Evolutionary conservation across 257 asterid genomes (phyloP), one percentile per base, ranked within the genome.

Genomic region (Lithospermum erythrorhizon): DNA sequence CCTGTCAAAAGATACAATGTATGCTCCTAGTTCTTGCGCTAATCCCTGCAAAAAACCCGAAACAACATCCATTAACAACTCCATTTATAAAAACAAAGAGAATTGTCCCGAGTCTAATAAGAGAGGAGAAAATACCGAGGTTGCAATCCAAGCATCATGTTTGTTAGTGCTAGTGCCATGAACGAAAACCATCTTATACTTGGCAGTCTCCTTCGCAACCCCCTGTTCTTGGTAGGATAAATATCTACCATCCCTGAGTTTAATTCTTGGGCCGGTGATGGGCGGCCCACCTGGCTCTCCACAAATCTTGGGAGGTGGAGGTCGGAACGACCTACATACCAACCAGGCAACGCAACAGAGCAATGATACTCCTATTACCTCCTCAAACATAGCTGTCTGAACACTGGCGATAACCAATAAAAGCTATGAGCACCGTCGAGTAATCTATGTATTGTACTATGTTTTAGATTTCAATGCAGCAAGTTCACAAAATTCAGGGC

Each of bases 211-310:
- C 68, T 72, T 83, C 58, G 88, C 78, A 30, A 86, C 90, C 18
- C 96, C 96, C 60, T 85, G 85, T 75, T 88, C 96, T 73, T 70
- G 80, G 62, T 88, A 88, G 29, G 95, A 81, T 68, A 88, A 63
- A 62, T 83, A 70, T 64, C 96, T 79, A 65, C 96, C 94, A 59
- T 86, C 89, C 68, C 90, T 77, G 48, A 89, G 94, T 64, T 70
- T 80, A 61, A 89, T 78, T 73, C 95, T 56, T 11, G 95, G 82
- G 21, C 84, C 91, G 11, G 78, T 77, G 49, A 83, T n/a, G 20
- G 75, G 66, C n/a, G 95, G 89, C 55, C 94, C 84, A 2, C 72
- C 77, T 1, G 52, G 74, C 23, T 85, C 79, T 49, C 93, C 95
- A 78, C 96, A 83, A 11, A 77, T 69, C 48, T 68, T 76, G 2